Evolutionary conservation across 306 rosid genomes (phyloP).

Genomic region (Vigna angularis): DNA sequence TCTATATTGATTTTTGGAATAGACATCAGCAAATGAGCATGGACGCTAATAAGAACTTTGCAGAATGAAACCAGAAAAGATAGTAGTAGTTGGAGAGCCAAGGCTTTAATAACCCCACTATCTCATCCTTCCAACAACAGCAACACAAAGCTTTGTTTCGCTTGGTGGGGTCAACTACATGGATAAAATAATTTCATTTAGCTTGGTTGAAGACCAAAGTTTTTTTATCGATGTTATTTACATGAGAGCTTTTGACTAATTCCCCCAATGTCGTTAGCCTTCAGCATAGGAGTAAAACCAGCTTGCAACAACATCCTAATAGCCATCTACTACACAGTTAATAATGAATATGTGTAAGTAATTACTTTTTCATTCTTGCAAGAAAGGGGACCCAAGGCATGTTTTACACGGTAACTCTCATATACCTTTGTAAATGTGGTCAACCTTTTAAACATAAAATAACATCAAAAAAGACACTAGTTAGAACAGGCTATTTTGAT

Average conservation of each 20-base stretch:
- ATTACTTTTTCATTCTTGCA: not conserved
- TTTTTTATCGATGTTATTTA: not conserved
- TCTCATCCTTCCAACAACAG: not conserved
- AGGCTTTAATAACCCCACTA: not conserved
- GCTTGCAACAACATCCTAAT: not conserved
- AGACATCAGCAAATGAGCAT: slow-evolving; percentile 12
- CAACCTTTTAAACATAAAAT: not conserved
- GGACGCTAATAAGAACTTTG: not conserved
- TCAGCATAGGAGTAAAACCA: not conserved
- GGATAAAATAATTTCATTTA: not conserved
- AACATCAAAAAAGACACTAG: not conserved
- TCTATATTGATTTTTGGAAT: slow-evolving; percentile 29
- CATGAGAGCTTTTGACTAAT: not conserved
- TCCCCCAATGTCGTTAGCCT: not conserved
- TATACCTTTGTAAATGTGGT: not conserved
- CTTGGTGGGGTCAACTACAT: not conserved
- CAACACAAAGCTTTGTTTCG: not conserved
- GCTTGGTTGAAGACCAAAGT: not conserved
- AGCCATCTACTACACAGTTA: not conserved
- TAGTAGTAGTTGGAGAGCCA: not conserved
- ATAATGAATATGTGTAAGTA: not conserved
- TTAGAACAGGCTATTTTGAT: not conserved
- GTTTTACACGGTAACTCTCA: not conserved
- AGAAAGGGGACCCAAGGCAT: not conserved
- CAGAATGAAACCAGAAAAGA: not conserved